Evolutionary conservation across 176 grass and related monocot genomes (phyloP).

Genomic region (Oropetium thomaeum): DNA sequence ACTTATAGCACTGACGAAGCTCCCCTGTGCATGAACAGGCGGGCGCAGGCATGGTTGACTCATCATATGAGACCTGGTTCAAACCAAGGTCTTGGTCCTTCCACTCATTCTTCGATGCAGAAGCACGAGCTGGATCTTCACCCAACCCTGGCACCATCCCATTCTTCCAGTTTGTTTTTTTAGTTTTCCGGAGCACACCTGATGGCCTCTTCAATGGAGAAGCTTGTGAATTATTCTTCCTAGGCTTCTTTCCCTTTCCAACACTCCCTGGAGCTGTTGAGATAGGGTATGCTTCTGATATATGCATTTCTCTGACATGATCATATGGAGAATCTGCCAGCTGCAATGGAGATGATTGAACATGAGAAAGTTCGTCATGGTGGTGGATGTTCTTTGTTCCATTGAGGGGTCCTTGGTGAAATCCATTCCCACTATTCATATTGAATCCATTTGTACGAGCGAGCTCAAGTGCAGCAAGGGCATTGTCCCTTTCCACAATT

Average conservation of each 20-base stretch:
- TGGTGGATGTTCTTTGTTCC: slow-evolving; percentile 47
- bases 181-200: slow-evolving; percentile 60
- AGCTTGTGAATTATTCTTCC: slow-evolving; percentile 52
- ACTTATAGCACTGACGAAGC: slow-evolving; percentile 74
- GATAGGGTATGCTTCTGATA: slow-evolving; percentile 77
- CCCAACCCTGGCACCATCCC: neutral
- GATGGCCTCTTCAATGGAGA: slow-evolving; percentile 56
- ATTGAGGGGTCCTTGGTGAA: slow-evolving; percentile 41
- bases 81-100: slow-evolving; percentile 75
- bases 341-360: slow-evolving; percentile 60
- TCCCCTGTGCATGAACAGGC: slow-evolving; percentile 77
- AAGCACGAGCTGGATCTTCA: slow-evolving; percentile 29
- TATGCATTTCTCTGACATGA: slow-evolving; percentile 72
- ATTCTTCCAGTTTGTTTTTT: slow-evolving; percentile 57
- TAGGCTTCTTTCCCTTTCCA: slow-evolving; percentile 63
- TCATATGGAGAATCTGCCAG: slow-evolving; percentile 81
- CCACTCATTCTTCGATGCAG: slow-evolving; percentile 70
- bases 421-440: slow-evolving; percentile 38
- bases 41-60: slow-evolving; percentile 72
- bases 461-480: slow-evolving; percentile 63
- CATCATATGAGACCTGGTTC: slow-evolving; percentile 67
- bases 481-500: slow-evolving; percentile 76
- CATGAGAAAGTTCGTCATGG: slow-evolving; percentile 54
- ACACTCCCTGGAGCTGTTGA: slow-evolving; percentile 36
- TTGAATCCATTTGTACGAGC: slow-evolving; percentile 55